Conservation (phyloP, 768 basidiomycete genomes). For the Agaricus sinodeliciosus region DNA sequence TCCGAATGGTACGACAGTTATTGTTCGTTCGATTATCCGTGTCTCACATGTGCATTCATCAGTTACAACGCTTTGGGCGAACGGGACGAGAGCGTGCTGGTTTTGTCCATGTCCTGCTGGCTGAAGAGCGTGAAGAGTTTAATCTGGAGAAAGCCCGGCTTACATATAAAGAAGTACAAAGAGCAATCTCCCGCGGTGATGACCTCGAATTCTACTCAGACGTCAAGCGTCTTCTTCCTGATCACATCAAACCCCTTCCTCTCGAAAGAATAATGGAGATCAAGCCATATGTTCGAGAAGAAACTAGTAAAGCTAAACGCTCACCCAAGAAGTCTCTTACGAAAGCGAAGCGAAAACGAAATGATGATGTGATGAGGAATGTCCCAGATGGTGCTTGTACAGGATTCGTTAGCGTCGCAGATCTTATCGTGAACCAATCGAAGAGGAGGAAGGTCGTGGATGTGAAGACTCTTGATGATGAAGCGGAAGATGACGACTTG, state of each 20-base stretch:
- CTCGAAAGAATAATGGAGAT: slow-evolving; percentile 83
- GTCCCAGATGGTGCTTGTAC: slow-evolving; percentile 67
- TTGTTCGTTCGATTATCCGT: slow-evolving; percentile 15
- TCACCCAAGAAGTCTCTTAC: slow-evolving; percentile 13
- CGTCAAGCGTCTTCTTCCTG: slow-evolving; percentile 79
- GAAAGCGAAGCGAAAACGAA: slow-evolving; percentile 58
- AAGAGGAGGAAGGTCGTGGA: slow-evolving; percentile 40
- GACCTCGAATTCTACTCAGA: slow-evolving; percentile 91
- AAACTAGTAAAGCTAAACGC: slow-evolving; percentile 27
- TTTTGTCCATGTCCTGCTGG: slow-evolving; percentile 83
- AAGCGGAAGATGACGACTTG: slow-evolving; percentile 58
- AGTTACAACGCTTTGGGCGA: slow-evolving; percentile 95
- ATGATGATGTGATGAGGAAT: slow-evolving; percentile 61
- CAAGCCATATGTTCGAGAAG: slow-evolving; percentile 58
- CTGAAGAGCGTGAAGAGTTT: slow-evolving; percentile 83
- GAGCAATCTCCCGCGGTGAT: slow-evolving; percentile 77
- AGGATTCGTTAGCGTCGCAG: slow-evolving; percentile 65
- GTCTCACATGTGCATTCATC: slow-evolving; percentile 8
- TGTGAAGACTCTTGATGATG: slow-evolving; percentile 40
- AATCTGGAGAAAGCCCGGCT: slow-evolving; percentile 87
- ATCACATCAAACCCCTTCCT: slow-evolving; percentile 66
- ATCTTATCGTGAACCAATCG: slow-evolving; percentile 48
- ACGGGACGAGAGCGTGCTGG: slow-evolving; percentile 92
- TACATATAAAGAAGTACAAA: slow-evolving; percentile 85
- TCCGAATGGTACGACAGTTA: slow-evolving; percentile 71